Evolutionary conservation across 1,284 basidiomycete genomes (phyloP).

Genomic region (Trametes versicolor): DNA sequence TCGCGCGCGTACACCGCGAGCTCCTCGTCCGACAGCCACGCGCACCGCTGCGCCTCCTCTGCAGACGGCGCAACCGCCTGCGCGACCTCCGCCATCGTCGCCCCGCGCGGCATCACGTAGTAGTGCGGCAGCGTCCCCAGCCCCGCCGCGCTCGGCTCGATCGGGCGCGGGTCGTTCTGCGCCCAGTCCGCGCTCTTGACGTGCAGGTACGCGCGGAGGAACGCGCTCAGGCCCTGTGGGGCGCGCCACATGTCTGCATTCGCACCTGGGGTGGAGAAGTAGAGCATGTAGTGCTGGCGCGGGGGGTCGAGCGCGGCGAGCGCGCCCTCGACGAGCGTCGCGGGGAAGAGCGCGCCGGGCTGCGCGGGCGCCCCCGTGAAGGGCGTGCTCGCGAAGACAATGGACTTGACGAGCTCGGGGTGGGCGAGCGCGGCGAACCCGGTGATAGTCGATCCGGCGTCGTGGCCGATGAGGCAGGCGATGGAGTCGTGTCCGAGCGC

Average conservation of each 20-base stretch:
- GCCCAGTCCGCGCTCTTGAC: slow-evolving; percentile 67
- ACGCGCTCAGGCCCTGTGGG: slow-evolving; percentile 56
- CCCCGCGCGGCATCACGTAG: slow-evolving; percentile 65
- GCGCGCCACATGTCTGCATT: slow-evolving; percentile 54
- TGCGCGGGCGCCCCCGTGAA: slow-evolving; percentile 54
- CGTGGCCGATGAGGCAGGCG: slow-evolving; percentile 65
- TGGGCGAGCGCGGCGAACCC: slow-evolving; percentile 61
- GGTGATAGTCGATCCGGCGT: slow-evolving; percentile 65
- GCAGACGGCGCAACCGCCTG: slow-evolving; percentile 38
- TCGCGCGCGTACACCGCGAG: slow-evolving; percentile 59
- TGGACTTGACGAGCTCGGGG: slow-evolving; percentile 63
- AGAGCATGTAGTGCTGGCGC: slow-evolving; percentile 65
- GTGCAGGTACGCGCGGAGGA: slow-evolving; percentile 67
- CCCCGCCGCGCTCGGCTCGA: slow-evolving; percentile 46
- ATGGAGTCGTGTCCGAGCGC: slow-evolving; percentile 59
- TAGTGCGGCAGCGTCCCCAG: slow-evolving; percentile 63
- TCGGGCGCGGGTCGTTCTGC: slow-evolving; percentile 49
- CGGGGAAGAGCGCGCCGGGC: slow-evolving; percentile 25
- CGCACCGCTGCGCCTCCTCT: slow-evolving; percentile 42
- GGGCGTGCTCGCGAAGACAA: slow-evolving; percentile 69
- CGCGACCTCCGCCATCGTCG: slow-evolving; percentile 63
- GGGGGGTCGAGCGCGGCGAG: slow-evolving; percentile 58
- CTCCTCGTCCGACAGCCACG: slow-evolving; percentile 62
- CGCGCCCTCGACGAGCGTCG: slow-evolving; percentile 31
- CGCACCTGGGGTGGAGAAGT: slow-evolving; percentile 58